phyloP scores from a whole-genome alignment of 768 basidiomycete genomes.

The Leucocoprinus birnbaumii region DNA sequence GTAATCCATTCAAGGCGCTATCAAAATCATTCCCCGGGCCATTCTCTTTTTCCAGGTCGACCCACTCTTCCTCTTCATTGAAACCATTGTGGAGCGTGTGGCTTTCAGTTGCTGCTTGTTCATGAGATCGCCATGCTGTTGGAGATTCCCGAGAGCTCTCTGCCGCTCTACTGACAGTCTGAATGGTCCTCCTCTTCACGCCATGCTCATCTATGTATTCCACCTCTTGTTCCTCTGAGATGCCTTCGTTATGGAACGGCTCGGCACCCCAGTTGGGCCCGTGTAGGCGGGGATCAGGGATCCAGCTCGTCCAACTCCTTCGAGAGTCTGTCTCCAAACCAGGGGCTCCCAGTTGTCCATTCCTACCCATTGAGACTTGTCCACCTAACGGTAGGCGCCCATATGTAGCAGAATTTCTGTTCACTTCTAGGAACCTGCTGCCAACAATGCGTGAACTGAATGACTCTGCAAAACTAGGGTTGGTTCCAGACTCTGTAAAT shows the following conservation, averaged over 20 bases:
- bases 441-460: conserved; percentile 62
- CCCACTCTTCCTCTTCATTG: conserved; percentile 50
- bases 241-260: conserved; percentile 2
- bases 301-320: conserved; percentile 33
- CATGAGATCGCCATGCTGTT: not conserved
- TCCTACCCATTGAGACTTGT: conserved; percentile 48
- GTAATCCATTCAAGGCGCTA: conserved; percentile 34
- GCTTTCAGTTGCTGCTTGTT: conserved; percentile 5
- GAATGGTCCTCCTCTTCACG: conserved; percentile 14
- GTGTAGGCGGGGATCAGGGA: conserved; percentile 51
- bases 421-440: conserved; percentile 71
- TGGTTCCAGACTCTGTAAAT: conserved; percentile 42
- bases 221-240: conserved; percentile 21
- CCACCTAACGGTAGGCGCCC: conserved; percentile 62
- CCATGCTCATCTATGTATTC: conserved; percentile 36
- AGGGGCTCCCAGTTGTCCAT: conserved; percentile 44
- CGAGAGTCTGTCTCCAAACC: conserved; percentile 12
- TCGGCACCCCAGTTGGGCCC: conserved; percentile 51
- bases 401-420: conserved; percentile 53
- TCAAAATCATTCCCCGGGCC: conserved; percentile 33
- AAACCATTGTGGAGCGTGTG: conserved; percentile 16
- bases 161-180: not conserved
- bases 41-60: conserved; percentile 49
- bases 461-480: conserved; percentile 53
- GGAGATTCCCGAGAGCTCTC: conserved; percentile 10